Evolutionary conservation across 129 eudicot species (phyloP).

Genomic region (Arctium minus): DNA sequence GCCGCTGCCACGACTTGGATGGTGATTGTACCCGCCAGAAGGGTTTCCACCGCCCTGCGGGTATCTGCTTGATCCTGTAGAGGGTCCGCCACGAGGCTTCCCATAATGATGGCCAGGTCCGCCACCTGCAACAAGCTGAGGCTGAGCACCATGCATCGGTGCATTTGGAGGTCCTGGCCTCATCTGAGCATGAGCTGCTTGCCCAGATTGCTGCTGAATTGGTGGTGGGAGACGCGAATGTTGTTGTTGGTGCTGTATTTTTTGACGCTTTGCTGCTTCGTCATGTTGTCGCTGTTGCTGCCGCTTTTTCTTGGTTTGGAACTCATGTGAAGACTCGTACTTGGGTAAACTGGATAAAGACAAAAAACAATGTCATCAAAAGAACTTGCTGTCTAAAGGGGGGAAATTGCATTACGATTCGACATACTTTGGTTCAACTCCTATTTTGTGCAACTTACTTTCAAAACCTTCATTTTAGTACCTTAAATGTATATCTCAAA

Average conservation of each 20-base stretch:
- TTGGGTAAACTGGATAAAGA: conserved; percentile 62
- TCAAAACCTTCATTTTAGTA: neutral
- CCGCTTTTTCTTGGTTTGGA: conserved; percentile 84
- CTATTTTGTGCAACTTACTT: neutral
- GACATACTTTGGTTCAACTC: neutral
- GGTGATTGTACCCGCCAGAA: conserved; percentile 59
- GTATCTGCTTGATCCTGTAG: conserved; percentile 58
- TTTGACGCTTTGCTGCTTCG: conserved; percentile 75
- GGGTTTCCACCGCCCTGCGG: conserved; percentile 71
- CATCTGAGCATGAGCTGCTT: conserved; percentile 48
- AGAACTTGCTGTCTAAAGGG: neutral
- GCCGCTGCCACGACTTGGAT: conserved; percentile 59
- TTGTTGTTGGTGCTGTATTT: conserved; percentile 70
- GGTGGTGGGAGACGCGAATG: conserved; percentile 64
- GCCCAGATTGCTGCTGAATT: conserved; percentile 74
- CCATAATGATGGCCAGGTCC: conserved; percentile 68
- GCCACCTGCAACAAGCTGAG: conserved; percentile 39
- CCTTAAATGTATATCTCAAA: neutral
- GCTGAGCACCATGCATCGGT: conserved; percentile 42
- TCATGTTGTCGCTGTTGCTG: conserved; percentile 89
- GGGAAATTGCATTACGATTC: neutral
- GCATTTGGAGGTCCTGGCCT: conserved; percentile 50
- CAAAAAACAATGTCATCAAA: neutral
- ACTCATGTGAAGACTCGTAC: conserved; percentile 93
- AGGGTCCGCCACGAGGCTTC: conserved; percentile 58